A percentile compares a stretch with the other conserved stretches of the same genome.
These are phyloP conservation scores for Penicillium sp. DNA, from an alignment of 2,329 filamentous ascomycete species.

Conservation along the genomic window DNA sequence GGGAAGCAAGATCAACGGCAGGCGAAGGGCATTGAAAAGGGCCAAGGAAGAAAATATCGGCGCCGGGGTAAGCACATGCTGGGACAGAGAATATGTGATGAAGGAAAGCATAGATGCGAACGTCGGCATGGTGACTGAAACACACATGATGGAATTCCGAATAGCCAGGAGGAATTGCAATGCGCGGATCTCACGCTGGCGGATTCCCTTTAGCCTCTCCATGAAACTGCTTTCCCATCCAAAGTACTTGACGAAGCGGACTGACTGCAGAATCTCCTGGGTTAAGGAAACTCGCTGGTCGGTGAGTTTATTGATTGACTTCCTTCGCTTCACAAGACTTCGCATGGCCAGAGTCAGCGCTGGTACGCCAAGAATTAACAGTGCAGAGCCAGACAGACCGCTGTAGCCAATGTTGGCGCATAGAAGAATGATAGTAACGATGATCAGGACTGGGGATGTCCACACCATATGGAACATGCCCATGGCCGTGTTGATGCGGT, in stretches of 20 bases:
- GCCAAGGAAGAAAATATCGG: constrained; percentile 89
- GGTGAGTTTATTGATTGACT: constrained; percentile 85
- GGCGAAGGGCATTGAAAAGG: constrained; percentile 83
- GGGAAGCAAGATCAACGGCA: constrained; percentile 85
- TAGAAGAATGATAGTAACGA: constrained; percentile 75
- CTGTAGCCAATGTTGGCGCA: constrained; percentile 86
- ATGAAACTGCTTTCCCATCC: constrained; percentile 91
- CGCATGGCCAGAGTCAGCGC: constrained; percentile 73
- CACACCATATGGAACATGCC: constrained; percentile 89
- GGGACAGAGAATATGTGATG: constrained; percentile 67
- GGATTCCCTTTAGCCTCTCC: constrained; percentile 67
- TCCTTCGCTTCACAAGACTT: constrained; percentile 69
- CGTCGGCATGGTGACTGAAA: constrained; percentile 79
- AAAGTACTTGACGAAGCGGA: constrained; percentile 94
- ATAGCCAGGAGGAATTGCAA: constrained; percentile 81
- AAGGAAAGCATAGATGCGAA: constrained; percentile 96
- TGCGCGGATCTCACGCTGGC: constrained; percentile 71
- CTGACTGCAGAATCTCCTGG: constrained; percentile 85
- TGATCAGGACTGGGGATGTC: constrained; percentile 74
- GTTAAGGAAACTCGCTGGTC: constrained; percentile 88
- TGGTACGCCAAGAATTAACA: constrained; percentile 75
- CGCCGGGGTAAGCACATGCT: constrained; percentile 68
- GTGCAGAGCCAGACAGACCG: constrained; percentile 78
- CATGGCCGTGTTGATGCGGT: constrained; percentile 82
- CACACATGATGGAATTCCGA: constrained; percentile 77